These are phyloP conservation scores for Batrachochytrium dendrobatidis DNA, from an alignment of 371 early-diverging fungal species.

Conservation along the genomic window DNA sequence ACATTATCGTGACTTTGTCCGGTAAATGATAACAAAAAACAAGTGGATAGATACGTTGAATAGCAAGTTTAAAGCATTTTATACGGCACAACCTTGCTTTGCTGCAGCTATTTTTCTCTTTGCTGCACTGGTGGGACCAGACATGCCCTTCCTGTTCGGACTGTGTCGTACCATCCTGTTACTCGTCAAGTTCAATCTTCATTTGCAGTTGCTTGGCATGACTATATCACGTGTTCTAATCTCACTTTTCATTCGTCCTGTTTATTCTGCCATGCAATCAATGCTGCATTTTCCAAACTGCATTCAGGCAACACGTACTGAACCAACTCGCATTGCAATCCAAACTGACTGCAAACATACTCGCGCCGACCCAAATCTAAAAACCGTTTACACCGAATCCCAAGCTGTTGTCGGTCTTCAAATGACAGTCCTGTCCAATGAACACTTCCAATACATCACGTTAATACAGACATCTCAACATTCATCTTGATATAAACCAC, in stretches of 20 bases:
- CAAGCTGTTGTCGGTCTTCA: constrained; percentile 54
- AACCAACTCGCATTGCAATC: constrained; percentile 19
- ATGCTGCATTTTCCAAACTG: constrained; percentile 21
- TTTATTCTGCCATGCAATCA: constrained; percentile 12
- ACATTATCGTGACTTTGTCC: no score
- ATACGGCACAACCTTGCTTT: background rate
- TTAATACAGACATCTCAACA: no score
- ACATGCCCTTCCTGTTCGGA: background rate
- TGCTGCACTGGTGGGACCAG: background rate
- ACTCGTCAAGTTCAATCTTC: no score
- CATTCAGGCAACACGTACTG: constrained; percentile 15
- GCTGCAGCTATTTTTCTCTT: background rate
- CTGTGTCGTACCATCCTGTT: constrained; percentile 3
- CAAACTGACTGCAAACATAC: constrained; percentile 11
- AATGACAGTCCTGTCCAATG: constrained; percentile 40
- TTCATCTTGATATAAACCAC: no score
- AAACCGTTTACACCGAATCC: constrained; percentile 67
- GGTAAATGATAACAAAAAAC: no score
- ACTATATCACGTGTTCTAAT: background rate
- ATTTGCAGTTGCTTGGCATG: background rate
- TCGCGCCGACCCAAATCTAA: constrained; percentile 21
- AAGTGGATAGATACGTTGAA: no score
- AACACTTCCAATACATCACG: constrained; percentile 7
- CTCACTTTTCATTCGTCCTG: no score
- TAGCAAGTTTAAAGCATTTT: no score